phyloP scores from a whole-genome alignment of 1,139 yeast species.

The Blastobotrys persicus region DNA sequence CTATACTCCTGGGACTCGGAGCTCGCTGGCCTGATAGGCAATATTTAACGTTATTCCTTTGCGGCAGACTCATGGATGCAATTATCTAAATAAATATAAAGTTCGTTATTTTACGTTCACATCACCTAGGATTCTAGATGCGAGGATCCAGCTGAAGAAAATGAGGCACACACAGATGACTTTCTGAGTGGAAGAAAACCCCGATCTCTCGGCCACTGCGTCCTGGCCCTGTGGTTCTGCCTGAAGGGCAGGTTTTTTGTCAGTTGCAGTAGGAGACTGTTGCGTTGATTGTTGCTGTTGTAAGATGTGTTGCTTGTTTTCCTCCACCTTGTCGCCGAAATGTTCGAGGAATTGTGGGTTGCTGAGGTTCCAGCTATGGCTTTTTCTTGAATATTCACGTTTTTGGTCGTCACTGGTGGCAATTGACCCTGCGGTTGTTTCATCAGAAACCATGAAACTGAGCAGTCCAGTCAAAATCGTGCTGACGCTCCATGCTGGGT shows the following conservation, averaged over 20 bases:
- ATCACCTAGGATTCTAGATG: slow-evolving; percentile 17
- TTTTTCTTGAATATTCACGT: slow-evolving; percentile 47
- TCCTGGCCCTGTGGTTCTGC: not conserved
- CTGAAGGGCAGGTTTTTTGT: not conserved
- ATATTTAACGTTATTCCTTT: too few relatives aligned
- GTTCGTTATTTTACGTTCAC: slow-evolving; percentile 1
- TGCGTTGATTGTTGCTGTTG: slow-evolving; percentile 1
- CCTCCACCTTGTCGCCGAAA: slow-evolving; percentile 65
- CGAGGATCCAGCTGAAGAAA: slow-evolving; percentile 26
- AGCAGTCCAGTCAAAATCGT: slow-evolving; percentile 79
- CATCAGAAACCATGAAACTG: slow-evolving; percentile 63
- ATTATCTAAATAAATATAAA: slow-evolving; percentile 2
- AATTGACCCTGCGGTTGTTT: slow-evolving; percentile 37
- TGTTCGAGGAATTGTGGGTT: slow-evolving; percentile 56
- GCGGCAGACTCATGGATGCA: too few relatives aligned
- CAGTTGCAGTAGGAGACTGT: slow-evolving; percentile 3
- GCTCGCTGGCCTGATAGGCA: not conserved
- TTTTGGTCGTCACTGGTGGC: slow-evolving; percentile 51
- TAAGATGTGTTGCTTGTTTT: slow-evolving; percentile 38
- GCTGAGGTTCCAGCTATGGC: slow-evolving; percentile 64
- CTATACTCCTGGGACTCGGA: not conserved
- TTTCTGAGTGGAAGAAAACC: slow-evolving; percentile 19
- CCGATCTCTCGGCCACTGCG: slow-evolving; percentile 8
- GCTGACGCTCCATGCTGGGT: slow-evolving; percentile 90
- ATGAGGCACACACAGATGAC: slow-evolving; percentile 23